Percentiles rank a stretch among this genome's conserved stretches.
Evolutionary conservation across 2,329 filamentous ascomycete species (phyloP).

Genomic region (Neopestalotiopsis clavispora): DNA sequence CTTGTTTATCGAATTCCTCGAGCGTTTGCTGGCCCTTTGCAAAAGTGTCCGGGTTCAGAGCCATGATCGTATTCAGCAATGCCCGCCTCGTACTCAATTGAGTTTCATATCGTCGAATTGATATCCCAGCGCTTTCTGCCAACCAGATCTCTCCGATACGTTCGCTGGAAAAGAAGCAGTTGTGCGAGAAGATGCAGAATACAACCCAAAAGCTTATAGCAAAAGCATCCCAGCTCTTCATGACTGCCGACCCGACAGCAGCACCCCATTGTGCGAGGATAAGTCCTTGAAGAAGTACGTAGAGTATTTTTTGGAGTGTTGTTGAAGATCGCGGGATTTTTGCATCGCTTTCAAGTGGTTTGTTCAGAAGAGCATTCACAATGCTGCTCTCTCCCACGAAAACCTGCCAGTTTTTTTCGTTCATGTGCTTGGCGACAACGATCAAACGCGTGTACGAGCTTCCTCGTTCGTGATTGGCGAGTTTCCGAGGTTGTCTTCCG

Average conservation of each 20-base stretch:
- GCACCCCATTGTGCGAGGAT: not conserved
- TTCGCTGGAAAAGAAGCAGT: not conserved
- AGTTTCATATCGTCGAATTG: not conserved
- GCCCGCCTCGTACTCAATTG: not conserved
- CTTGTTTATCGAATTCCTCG: too few relatives aligned
- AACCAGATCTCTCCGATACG: not conserved
- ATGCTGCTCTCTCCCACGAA: not conserved
- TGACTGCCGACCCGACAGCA: not conserved
- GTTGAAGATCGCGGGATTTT: not conserved
- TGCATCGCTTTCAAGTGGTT: not conserved
- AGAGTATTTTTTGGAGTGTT: not conserved
- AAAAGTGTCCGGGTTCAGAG: too few relatives aligned
- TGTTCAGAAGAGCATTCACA: constrained; percentile 4
- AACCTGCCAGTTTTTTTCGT: constrained; percentile 4
- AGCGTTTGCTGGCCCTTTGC: too few relatives aligned
- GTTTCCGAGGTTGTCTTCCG: not conserved
- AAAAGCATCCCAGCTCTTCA: not conserved
- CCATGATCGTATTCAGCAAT: too few relatives aligned
- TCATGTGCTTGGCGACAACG: not conserved
- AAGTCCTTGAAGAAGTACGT: not conserved
- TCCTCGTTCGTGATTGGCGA: not conserved
- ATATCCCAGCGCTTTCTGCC: not conserved
- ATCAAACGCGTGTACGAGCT: not conserved
- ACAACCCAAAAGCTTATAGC: not conserved
- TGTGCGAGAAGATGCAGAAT: not conserved